Base-by-base conservation (phyloP, 106 monocot genomes). In the Acorus gramineus region DNA sequence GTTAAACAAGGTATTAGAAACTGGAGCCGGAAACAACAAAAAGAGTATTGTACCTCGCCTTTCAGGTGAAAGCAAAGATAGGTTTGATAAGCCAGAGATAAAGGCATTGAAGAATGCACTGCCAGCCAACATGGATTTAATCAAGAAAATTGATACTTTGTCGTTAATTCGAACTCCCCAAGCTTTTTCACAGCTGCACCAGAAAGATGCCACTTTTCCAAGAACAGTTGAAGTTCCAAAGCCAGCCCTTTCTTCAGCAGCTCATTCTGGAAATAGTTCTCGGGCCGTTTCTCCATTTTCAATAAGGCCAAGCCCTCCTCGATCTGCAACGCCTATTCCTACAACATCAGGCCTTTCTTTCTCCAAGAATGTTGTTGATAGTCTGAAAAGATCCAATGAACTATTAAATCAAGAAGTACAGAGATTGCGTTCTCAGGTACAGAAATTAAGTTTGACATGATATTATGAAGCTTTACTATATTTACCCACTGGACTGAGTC, bases 261-360 rank as follows among this genome's bases (percentile, higher is more conserved):
- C 75, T 70, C 82, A 74, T 9, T 82, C 89, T 60, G 65, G 77
- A 28, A 79, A 73, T 49, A 55, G 68, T 73, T 92, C 80, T 47
- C 76, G 85, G 76, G 72, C 87, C 57, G 77, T 82, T 73, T 92
- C 92, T 14, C 92, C 92, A 46, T 93, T 93, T 64, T 93, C 84
- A 56, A 78, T 81, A 69, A 86, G 73, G 63, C 14, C 77, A 42
- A 91, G 90, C 54, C 86, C 93, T 69, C 83, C 81, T 50, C 76
- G 83, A 9, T 78, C 86, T 61, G 82, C 71, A 42, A 81, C 86
- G 46, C 86, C 86, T 14, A 64, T 83, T 61, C 78, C 89, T n/a
- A 79, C 78, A 54, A 74, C 67, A 49, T 76, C 77, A 14, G 89
- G 84, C 8, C 78, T 89, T 89, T 74, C 82, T 52, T 80, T 82